These are phyloP conservation scores for Camelina neglecta DNA, from an alignment of 345 rosid genomes.

Conservation along the genomic window DNA sequence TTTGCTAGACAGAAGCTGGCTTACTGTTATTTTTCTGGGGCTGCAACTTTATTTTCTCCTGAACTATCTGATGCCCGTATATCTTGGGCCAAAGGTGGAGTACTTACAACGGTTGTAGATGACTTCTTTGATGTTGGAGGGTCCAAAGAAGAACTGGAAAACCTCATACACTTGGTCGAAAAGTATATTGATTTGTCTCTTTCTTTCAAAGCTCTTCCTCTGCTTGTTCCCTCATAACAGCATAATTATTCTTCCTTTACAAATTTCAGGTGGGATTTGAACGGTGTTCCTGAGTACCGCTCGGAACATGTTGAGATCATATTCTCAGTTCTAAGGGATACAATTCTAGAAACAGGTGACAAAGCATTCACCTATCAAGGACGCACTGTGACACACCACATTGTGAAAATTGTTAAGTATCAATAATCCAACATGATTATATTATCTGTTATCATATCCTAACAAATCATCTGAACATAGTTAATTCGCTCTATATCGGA, in stretches of 20 bases:
- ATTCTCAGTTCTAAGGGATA: slow-evolving; percentile 67
- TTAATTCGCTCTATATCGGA: slow-evolving; percentile 10
- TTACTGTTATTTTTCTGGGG: slow-evolving; percentile 85
- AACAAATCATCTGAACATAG: slow-evolving; percentile 8
- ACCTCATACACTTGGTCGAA: slow-evolving; percentile 69
- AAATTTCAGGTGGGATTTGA: slow-evolving; percentile 68
- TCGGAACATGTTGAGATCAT: slow-evolving; percentile 84
- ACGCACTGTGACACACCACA: slow-evolving; percentile 55
- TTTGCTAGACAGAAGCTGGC: slow-evolving; percentile 83
- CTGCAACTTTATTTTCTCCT: slow-evolving; percentile 66
- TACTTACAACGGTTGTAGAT: slow-evolving; percentile 83
- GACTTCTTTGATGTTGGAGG: slow-evolving; percentile 93
- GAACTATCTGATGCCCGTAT: slow-evolving; percentile 81
- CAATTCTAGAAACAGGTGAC: slow-evolving; percentile 73
- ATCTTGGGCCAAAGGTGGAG: slow-evolving; percentile 93
- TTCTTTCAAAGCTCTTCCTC: slow-evolving; percentile 15
- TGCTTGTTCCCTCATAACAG: slow-evolving; percentile 27
- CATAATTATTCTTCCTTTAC: slow-evolving; percentile 18
- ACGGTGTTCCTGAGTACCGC: slow-evolving; percentile 52
- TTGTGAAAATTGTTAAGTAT: slow-evolving; percentile 63
- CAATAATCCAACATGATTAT: slow-evolving; percentile 1
- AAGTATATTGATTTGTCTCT: slow-evolving; percentile 48
- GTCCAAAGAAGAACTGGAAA: slow-evolving; percentile 70
- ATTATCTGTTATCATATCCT: slow-evolving; percentile 2
- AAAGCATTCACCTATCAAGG: slow-evolving; percentile 69